These are phyloP conservation scores for Bifiguratus adelaidae DNA, from an alignment of 192 early-diverging fungal species.

Conservation along the genomic window DNA sequence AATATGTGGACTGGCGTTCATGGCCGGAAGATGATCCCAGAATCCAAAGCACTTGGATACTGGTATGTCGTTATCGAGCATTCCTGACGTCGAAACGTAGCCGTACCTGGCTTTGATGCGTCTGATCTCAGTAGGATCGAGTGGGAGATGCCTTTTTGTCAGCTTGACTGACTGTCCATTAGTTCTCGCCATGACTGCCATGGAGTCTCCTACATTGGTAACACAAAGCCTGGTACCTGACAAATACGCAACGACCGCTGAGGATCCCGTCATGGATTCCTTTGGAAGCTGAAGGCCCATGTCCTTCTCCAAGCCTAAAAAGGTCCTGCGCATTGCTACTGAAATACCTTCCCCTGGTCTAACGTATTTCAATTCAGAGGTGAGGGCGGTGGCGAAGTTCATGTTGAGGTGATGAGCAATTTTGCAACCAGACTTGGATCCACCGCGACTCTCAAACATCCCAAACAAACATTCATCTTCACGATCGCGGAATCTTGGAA, in stretches of 20 bases:
- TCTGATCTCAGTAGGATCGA: constrained; percentile 52
- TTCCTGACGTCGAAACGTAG: constrained; percentile 60
- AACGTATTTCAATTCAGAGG: constrained; percentile 62
- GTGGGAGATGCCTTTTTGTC: constrained; percentile 59
- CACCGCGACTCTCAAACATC: constrained; percentile 69
- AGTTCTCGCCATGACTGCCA: constrained; percentile 61
- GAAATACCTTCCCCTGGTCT: constrained; percentile 42
- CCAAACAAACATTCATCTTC: constrained; percentile 88
- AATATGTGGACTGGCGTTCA: constrained; percentile 80
- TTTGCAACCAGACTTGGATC: constrained; percentile 35
- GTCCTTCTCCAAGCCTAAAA: constrained; percentile 75
- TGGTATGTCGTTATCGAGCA: constrained; percentile 63
- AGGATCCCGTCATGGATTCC: constrained; percentile 44
- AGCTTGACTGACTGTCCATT: constrained; percentile 57
- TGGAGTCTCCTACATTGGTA: constrained; percentile 77
- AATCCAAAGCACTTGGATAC: constrained; percentile 80
- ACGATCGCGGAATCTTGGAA: constrained; percentile 70
- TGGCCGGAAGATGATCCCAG: constrained; percentile 66
- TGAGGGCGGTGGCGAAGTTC: constrained; percentile 51
- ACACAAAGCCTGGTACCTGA: constrained; percentile 68
- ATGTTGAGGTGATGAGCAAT: constrained; percentile 66
- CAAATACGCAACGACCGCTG: constrained; percentile 72
- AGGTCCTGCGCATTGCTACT: constrained; percentile 70
- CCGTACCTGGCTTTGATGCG: constrained; percentile 74
- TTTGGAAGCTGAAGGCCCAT: constrained; percentile 30